Conservation (phyloP, 2,329 filamentous ascomycete species). For the Alternaria angustiovoidea region DNA sequence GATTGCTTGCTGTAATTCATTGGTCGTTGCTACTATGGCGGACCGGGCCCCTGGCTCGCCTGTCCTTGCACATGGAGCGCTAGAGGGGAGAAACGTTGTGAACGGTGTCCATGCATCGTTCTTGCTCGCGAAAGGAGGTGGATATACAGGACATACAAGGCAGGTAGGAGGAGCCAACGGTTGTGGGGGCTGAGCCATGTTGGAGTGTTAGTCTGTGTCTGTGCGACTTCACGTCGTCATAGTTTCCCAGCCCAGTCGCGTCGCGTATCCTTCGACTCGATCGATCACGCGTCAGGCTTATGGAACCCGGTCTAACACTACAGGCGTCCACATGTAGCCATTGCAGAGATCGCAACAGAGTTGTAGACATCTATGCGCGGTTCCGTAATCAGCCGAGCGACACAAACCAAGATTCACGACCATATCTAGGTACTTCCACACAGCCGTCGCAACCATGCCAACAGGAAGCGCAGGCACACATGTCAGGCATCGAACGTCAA, state of each 20-base stretch:
- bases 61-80: not conserved
- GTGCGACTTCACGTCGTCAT: not conserved
- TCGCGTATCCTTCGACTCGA: not conserved
- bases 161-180: not conserved
- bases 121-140: not conserved
- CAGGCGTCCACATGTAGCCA: not conserved
- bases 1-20: not conserved
- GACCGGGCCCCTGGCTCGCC: not conserved
- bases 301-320: not conserved
- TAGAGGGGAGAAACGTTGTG: not conserved
- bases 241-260: not conserved
- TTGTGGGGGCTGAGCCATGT: not conserved
- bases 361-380: not conserved
- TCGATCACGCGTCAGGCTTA: not conserved
- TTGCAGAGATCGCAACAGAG: not conserved
- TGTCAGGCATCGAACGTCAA: not conserved
- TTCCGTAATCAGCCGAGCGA: not conserved
- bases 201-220: not conserved
- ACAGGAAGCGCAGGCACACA: not conserved
- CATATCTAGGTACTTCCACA: not conserved
- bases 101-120: not conserved
- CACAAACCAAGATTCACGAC: not conserved
- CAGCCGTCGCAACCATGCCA: not conserved
- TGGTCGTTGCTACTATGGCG: not conserved
- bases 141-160: not conserved